Percentiles rank a stretch among this genome's conserved stretches.
These are phyloP conservation scores for Trichoderma harzianum DNA, from an alignment of 2,329 filamentous ascomycete species.

Conservation along the genomic window DNA sequence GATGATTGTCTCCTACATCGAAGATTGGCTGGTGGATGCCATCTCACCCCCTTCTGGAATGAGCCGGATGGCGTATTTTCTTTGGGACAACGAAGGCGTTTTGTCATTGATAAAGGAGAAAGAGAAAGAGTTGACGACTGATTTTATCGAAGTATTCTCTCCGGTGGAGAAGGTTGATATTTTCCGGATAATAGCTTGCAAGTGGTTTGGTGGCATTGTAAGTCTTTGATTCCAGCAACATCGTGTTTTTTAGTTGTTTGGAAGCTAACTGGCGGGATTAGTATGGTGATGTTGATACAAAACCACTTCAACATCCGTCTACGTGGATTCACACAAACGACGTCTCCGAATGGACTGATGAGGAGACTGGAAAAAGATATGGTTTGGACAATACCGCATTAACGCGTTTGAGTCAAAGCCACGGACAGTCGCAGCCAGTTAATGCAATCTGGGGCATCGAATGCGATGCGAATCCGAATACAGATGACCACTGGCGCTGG, in stretches of 20 bases:
- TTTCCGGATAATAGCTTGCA: conserved; percentile 25
- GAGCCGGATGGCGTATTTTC: conserved; percentile 26
- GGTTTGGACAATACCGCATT: background rate
- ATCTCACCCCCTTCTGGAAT: conserved; percentile 9
- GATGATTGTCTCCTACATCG: conserved; percentile 22
- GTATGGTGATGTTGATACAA: conserved; percentile 27
- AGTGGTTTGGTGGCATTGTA: conserved; percentile 27
- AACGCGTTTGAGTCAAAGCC: background rate
- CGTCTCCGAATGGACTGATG: conserved; percentile 24
- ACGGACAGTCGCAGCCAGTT: conserved; percentile 15
- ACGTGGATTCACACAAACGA: conserved; percentile 23
- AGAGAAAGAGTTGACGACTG: conserved; percentile 19
- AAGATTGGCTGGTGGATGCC: conserved; percentile 23
- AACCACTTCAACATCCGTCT: conserved; percentile 23
- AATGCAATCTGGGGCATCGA: conserved; percentile 25
- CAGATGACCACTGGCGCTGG: conserved; percentile 26
- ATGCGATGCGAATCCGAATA: conserved; percentile 24
- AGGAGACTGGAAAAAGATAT: conserved; percentile 20
- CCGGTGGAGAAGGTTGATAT: conserved; percentile 25
- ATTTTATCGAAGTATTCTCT: conserved; percentile 22
- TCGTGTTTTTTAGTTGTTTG: background rate
- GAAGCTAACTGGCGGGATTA: background rate
- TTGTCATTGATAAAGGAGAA: conserved; percentile 21
- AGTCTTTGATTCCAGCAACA: background rate
- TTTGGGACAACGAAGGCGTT: conserved; percentile 26